Conservation (phyloP, 371 early-diverging fungal species). For the Mucor plumbeus region DNA sequence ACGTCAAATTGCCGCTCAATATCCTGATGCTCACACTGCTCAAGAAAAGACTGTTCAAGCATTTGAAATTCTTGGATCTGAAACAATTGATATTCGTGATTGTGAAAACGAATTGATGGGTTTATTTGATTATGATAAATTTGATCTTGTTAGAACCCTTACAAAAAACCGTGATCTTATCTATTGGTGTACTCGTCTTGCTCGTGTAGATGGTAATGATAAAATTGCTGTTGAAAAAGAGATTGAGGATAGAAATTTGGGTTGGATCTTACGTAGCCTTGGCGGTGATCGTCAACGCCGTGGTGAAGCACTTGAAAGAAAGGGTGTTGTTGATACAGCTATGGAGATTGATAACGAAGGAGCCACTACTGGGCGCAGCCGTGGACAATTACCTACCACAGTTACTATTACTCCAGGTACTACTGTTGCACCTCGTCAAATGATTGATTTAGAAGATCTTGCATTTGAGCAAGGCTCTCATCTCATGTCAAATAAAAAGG, state of each 20-base stretch:
- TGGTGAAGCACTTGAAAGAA: constrained; percentile 73
- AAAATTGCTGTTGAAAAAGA: constrained; percentile 63
- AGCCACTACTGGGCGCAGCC: constrained; percentile 38
- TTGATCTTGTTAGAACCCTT: constrained; percentile 89
- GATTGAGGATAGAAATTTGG: constrained; percentile 71
- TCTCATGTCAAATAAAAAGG: constrained; percentile 96
- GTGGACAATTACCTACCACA: constrained; percentile 51
- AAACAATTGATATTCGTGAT: constrained; percentile 73
- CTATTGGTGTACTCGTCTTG: constrained; percentile 90
- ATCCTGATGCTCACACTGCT: constrained; percentile 84
- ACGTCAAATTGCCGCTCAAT: constrained; percentile 79
- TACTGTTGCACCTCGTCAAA: constrained; percentile 61
- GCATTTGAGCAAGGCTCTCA: constrained; percentile 92
- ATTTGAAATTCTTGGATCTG: constrained; percentile 75
- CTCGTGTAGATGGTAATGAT: constrained; percentile 72
- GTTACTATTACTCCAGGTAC: constrained; percentile 54
- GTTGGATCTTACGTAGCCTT: constrained; percentile 76
- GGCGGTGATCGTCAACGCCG: constrained; percentile 68
- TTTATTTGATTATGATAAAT: constrained; percentile 92
- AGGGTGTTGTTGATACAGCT: constrained; percentile 69
- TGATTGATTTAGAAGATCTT: constrained; percentile 83
- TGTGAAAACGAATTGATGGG: constrained; percentile 95
- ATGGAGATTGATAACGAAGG: constrained; percentile 52
- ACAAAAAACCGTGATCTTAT: constrained; percentile 88
- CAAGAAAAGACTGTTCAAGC: constrained; percentile 86